Evolutionary conservation across 1,284 basidiomycete species (phyloP).

Genomic region (Cutaneotrichosporon dermatis): DNA sequence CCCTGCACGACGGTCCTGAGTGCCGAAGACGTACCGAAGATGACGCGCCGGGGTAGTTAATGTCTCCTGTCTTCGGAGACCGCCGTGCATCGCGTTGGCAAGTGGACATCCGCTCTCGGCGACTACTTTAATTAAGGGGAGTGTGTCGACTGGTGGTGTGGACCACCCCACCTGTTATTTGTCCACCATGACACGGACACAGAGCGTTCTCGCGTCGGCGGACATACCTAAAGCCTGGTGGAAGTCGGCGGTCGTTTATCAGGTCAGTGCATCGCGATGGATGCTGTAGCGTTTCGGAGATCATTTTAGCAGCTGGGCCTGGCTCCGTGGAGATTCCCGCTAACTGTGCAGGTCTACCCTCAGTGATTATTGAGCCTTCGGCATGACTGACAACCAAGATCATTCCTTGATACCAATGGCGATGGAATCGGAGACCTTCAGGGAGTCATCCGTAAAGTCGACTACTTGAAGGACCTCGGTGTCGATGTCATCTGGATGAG

Average conservation of each 20-base stretch:
- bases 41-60: too few relatives aligned
- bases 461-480: constrained; percentile 51
- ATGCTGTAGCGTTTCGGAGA: too few relatives aligned
- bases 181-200: not conserved
- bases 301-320: too few relatives aligned
- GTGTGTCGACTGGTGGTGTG: too few relatives aligned
- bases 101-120: too few relatives aligned
- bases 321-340: not conserved
- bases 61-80: not conserved
- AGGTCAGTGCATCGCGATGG: too few relatives aligned
- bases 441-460: constrained; percentile 50
- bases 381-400: constrained; percentile 25
- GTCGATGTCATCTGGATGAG: constrained; percentile 51
- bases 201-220: not conserved
- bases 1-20: not conserved
- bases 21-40: too few relatives aligned
- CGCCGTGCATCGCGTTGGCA: not conserved
- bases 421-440: constrained; percentile 50
- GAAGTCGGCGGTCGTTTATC: constrained; percentile 63
- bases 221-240: constrained; percentile 53
- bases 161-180: not conserved
- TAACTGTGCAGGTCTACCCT: not conserved
- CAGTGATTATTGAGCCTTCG: not conserved
- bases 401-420: constrained; percentile 26
- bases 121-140: too few relatives aligned